Evolutionary conservation across 1,284 basidiomycete genomes (phyloP).

Genomic region (Sanghuangporus baumii): DNA sequence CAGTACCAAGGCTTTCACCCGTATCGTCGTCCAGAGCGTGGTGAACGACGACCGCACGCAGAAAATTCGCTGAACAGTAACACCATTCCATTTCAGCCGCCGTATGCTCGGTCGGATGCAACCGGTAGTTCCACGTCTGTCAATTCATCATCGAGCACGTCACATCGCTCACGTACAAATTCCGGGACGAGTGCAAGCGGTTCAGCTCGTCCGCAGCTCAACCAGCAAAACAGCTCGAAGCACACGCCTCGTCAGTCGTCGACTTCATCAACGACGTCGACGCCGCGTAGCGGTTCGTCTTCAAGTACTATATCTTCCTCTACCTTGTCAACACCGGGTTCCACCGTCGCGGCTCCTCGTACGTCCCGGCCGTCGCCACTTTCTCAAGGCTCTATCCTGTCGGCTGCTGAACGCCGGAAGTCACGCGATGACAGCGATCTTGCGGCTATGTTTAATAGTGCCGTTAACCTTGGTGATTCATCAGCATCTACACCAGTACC

Average conservation of each 20-base stretch:
- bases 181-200: slow-evolving; percentile 22
- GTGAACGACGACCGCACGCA: slow-evolving; percentile 17
- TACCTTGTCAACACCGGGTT: slow-evolving; percentile 29
- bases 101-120: slow-evolving; percentile 70
- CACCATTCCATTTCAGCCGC: slow-evolving; percentile 44
- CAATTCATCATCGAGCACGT: slow-evolving; percentile 47
- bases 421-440: slow-evolving; percentile 73
- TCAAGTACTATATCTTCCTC: slow-evolving; percentile 26
- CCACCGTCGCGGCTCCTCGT: slow-evolving; percentile 38
- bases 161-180: slow-evolving; percentile 61
- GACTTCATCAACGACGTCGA: slow-evolving; percentile 39
- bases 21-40: slow-evolving; percentile 62
- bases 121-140: slow-evolving; percentile 70
- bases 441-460: slow-evolving; percentile 45
- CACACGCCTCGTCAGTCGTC: slow-evolving; percentile 36
- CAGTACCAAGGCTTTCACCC: slow-evolving; percentile 67
- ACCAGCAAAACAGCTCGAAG: slow-evolving; percentile 33
- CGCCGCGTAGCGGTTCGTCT: slow-evolving; percentile 32
- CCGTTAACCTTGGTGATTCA: slow-evolving; percentile 32
- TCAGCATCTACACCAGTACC: slow-evolving; percentile 34
- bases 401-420: slow-evolving; percentile 59
- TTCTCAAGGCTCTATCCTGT: slow-evolving; percentile 45
- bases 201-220: slow-evolving; percentile 18
- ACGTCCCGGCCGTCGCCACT: slow-evolving; percentile 69
- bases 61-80: slow-evolving; percentile 13